Evolutionary conservation across 2,329 filamentous ascomycete species (phyloP), one percentile per base, ranked within the genome.

Genomic region (Sphaerulina vaccinii): DNA sequence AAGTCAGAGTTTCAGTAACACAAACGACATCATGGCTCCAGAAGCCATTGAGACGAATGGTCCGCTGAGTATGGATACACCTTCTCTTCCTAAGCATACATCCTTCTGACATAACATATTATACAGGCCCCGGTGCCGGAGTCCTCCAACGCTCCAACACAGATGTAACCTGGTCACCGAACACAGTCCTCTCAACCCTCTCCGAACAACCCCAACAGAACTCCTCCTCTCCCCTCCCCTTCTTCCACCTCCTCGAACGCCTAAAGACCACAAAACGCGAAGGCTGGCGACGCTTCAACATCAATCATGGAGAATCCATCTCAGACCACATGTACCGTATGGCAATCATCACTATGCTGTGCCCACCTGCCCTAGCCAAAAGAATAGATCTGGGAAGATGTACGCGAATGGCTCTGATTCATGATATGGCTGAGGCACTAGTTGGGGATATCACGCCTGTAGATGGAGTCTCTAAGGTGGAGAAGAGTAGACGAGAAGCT

Each of bases 281-380:
- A 73, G 93, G 93, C 59, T 99, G 93, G 93, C 83, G 88, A 50
- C 83, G 93, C 32, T 96, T 96, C 68, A 84, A 84, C 33, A 90
- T 99, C 60, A 61, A 70, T 51, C 59, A 73, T 52, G 87, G 89
- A 69, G 93, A 99, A 72, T 95, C 90, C 1, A 96, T 99, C 67
- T 82, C 89, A 48, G 55, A 99, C 75, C 93, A 99, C 79, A 99
- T 99, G 93, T 99, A 97, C 74, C 90, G 93, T 73, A 99, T 99
- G 93, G 90, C 91, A 43, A 82, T 99, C 62, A 90, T 99, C 71
- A 90, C 89, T 58, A 88, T 99, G 85, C 82, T 96, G 59, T 90
- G 90, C 2, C 92, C 93, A 1, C 79, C 88, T 0, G 74, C 86
- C 1, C 81, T 96, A 9, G 79, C 84, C 2, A 73, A 82, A 0